Conservation (phyloP, 192 early-diverging fungal species). For the Pecoramyces ruminantium region DNA sequence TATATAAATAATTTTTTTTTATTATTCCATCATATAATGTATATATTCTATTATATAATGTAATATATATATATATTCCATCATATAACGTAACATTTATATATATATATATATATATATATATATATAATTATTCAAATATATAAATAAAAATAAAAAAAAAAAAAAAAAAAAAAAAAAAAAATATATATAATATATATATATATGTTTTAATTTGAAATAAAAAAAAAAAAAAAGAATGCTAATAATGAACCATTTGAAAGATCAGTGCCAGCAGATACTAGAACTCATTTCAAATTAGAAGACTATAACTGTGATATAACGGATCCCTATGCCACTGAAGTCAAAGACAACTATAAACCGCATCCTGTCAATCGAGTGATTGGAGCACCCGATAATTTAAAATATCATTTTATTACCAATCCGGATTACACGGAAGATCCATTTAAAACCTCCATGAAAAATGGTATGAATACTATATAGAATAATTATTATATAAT, state of each 20-base stretch:
- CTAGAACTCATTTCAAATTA: not conserved
- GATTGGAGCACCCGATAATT: not conserved
- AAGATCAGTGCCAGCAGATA: not conserved
- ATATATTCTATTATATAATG: too few relatives aligned
- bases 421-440: not conserved
- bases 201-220: too few relatives aligned
- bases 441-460: not conserved
- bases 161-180: too few relatives aligned
- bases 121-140: too few relatives aligned
- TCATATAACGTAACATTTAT: too few relatives aligned
- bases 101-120: too few relatives aligned
- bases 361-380: not conserved
- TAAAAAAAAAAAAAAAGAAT: not conserved
- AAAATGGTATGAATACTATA: not conserved
- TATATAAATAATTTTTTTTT: too few relatives aligned
- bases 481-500: too few relatives aligned
- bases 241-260: not conserved
- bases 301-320: not conserved
- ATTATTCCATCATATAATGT: too few relatives aligned
- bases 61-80: too few relatives aligned
- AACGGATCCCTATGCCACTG: not conserved
- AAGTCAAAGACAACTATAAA: not conserved
- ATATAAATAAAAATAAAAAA: too few relatives aligned
- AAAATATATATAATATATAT: too few relatives aligned
- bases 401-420: not conserved